Evolutionary conservation across 257 asterid species (phyloP), one percentile per base, ranked within the genome.

Genomic region (Solanum medicagineum): DNA sequence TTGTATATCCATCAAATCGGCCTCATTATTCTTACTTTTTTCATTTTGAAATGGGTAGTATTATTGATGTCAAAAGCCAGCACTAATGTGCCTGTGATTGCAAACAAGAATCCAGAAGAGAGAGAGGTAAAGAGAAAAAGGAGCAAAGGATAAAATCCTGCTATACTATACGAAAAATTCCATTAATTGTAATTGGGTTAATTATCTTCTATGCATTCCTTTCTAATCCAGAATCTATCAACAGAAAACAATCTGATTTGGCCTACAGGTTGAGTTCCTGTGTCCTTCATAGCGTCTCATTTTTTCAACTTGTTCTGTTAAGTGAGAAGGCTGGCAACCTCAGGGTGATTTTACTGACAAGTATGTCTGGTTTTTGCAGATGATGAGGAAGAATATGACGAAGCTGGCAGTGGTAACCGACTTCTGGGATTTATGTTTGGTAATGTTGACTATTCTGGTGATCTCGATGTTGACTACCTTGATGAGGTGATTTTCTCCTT

Each of bases 391-490:
- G 99, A 97, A 86, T 91, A 89, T 42, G 99, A 96, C 89, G 98
- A 97, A 86, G 93, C 86, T 85, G 94, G 89, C 66, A 95, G 98
- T 83, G 97, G 94, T 80, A 94, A 91, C 88, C 94, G 94, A 84
- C 96, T 95, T 85, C 88, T 95, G 87, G 98, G 98, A 44, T 97
- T 97, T 94, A 94, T 97, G 98, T 97, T 97, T 81, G 99, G 99
- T 42, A 95, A 97, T 88, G 99, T 97, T 68, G 98, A 95, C 69
- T 89, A 91, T 87, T 92, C 99, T 47, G 99, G 99, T 66, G 98
- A 95, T 90, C 98, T 97, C 66, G 99, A 97, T 89, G 97, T 92
- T 85, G 99, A 97, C 90, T 97, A 97, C 91, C 99, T 97, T 84
- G 99, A 97, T 60, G 95, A 97, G 98, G 99, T 95, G 86, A 89